Evolutionary conservation across 139 green algal species (phyloP).

Genomic region (Mesotaenium endlicherianum): DNA sequence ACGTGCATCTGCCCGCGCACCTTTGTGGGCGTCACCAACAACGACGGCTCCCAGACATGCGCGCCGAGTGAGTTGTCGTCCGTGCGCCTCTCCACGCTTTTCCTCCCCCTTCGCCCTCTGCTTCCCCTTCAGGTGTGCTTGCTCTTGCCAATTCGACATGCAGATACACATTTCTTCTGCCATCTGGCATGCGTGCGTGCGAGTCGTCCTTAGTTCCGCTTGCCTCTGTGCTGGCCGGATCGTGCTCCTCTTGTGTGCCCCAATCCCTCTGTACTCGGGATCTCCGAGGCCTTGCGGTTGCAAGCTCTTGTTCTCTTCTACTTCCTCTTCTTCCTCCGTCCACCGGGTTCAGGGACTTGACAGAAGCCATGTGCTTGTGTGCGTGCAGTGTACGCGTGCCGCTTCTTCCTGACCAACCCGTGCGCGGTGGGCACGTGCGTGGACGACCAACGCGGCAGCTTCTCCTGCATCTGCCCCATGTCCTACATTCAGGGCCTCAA

Average conservation of each 20-base stretch:
- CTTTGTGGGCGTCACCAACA: background rate
- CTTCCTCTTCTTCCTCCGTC: background rate
- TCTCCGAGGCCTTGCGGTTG: background rate
- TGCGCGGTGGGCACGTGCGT: conserved; percentile 1
- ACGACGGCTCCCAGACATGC: background rate
- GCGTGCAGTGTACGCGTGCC: background rate
- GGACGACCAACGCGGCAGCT: background rate
- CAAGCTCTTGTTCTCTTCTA: background rate
- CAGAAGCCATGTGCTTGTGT: background rate
- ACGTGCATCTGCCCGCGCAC: background rate
- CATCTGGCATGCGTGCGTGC: no score
- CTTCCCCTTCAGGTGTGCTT: background rate
- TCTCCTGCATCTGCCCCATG: background rate
- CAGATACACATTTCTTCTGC: no score
- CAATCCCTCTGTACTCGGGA: background rate
- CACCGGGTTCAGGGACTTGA: background rate
- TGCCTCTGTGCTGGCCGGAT: background rate
- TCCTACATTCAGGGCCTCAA: background rate
- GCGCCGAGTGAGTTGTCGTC: background rate
- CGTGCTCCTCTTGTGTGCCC: background rate
- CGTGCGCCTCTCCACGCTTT: background rate
- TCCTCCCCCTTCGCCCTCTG: background rate
- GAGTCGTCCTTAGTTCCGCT: no score
- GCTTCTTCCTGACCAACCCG: background rate
- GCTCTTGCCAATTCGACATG: no score